Evolutionary conservation across 2,329 filamentous ascomycete genomes (phyloP).

Genomic region (Scopulariopsis brevicaulis): DNA sequence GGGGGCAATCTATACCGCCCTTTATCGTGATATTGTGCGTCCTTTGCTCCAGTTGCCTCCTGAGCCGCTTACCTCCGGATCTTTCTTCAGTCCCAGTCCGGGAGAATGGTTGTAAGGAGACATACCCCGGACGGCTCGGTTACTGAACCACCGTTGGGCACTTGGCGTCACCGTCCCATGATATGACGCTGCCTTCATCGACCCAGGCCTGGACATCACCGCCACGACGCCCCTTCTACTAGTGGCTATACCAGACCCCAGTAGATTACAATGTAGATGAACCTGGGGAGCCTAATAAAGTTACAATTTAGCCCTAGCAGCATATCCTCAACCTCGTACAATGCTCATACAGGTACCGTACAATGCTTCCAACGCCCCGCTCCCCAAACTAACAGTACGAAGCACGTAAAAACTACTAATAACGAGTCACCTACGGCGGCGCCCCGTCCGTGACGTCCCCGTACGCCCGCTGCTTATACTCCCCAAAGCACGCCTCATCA

Average conservation of each 20-base stretch:
- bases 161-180: no score
- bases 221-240: no score
- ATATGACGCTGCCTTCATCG: no score
- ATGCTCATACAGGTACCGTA: slow-evolving; percentile 8
- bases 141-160: no score
- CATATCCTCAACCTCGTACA: slow-evolving; percentile 1
- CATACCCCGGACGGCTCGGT: no score
- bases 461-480: slow-evolving; percentile 25
- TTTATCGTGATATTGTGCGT: no score
- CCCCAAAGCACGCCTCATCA: slow-evolving; percentile 55
- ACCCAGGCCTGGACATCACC: no score
- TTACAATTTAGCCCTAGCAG: not conserved
- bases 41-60: no score
- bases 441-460: slow-evolving; percentile 26
- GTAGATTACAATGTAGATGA: not conserved
- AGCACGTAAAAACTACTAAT: slow-evolving; percentile 3
- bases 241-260: not conserved
- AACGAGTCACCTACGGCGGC: slow-evolving; percentile 10
- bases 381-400: not conserved
- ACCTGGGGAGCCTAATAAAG: not conserved
- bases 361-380: not conserved
- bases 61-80: no score
- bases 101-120: no score
- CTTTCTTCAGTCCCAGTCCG: no score
- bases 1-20: no score